Evolutionary conservation across 495 filamentous ascomycete genomes (phyloP), one percentile per base, ranked within the genome.

Genomic region (Sordaria brevicollis): DNA sequence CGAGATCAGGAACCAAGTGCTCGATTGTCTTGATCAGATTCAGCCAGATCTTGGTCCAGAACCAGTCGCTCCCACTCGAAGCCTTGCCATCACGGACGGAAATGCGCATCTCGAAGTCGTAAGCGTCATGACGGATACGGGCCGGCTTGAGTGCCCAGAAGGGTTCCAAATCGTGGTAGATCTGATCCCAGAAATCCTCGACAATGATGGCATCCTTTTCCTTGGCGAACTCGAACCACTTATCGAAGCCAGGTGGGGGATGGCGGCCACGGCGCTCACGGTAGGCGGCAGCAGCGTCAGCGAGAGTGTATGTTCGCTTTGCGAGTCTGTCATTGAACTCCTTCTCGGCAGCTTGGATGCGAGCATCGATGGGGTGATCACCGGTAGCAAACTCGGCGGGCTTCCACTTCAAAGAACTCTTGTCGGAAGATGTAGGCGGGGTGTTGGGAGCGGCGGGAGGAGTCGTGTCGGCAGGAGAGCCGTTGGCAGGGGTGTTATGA

Each of bases 101-200:
- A 39, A 90, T 85, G 5, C 79, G 79, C 84, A 91, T 86, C 36
- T 89, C 88, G 39, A 85, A 84, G 34, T 85, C 80, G 69, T 75
- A 79, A 0, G 84, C 78, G 17, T 86, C 79, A 38, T 85, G 80
- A 11, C 91, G 86, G 36, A 92, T 86, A 9, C 78, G 76, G 3
- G 79, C 75, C 0, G 91, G 85, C 2, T 85, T 76, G 19, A 91
- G 71, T 1, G 84, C 89, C 89, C 91, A 92, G 74, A 91, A 92
- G 0, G 91, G 91, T 43, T 87, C 84, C 31, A 91, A 76, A 75
- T 93, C 90, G 68, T 89, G 87, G 72, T 87, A 86, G 43, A 92
- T 88, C 73, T 91, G 91, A 72, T 91, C 88, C 74, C 89, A 91
- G 70, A 87, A 87, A 71, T 91, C 90, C 71, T 92, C 91, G 38